Evolutionary conservation across 2,329 filamentous ascomycete genomes (phyloP), one percentile per base, ranked within the genome.

Genomic region (Fusarium sp.): DNA sequence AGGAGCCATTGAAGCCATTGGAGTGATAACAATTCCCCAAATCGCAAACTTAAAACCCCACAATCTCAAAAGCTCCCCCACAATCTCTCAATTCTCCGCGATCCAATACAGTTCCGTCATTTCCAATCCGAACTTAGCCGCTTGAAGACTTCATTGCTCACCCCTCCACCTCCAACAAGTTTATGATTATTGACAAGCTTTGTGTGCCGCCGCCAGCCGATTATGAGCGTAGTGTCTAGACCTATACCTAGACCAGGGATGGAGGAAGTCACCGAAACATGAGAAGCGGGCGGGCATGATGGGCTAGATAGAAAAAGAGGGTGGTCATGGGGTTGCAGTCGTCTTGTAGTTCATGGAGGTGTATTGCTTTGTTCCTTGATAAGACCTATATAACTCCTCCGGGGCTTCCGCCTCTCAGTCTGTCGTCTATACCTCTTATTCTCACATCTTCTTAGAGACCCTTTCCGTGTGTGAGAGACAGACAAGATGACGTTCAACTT

Each of bases 111-210:
- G 61, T 75, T 77, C 73, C 75, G 75, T 74, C 41, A 76, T 76
- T 75, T 74, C 65, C 72, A 77, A 77, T 77, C 75, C 75, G 75
- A 77, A 76, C 71, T 69, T 77, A 76, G 68, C 75, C 75, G 75
- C 71, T 67, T 59, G 67, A 55, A 67, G 59, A 60, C 54, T 64
- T 58, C 27, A 49, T 46, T 15, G 42, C 60, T 45, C 26, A 37
- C 48, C 52, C 44, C 69, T 63, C 70, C 67, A 67, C 46, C 60
- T 48, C 53, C 57, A 50, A 58, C 27, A 59, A 49, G 35, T 50
- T 54, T 55, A 46, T 60, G 62, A 38, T 59, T 57, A 73, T 73
- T 65, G 66, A 76, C 69, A 70, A 74, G 62, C 64, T 64, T 48
- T 67, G 52, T 75, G 61, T 76, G 76, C 77, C 77, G 77, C 66